Conservation (phyloP, 2,329 filamentous ascomycete species). For the Incumbomyces delicatus region DNA sequence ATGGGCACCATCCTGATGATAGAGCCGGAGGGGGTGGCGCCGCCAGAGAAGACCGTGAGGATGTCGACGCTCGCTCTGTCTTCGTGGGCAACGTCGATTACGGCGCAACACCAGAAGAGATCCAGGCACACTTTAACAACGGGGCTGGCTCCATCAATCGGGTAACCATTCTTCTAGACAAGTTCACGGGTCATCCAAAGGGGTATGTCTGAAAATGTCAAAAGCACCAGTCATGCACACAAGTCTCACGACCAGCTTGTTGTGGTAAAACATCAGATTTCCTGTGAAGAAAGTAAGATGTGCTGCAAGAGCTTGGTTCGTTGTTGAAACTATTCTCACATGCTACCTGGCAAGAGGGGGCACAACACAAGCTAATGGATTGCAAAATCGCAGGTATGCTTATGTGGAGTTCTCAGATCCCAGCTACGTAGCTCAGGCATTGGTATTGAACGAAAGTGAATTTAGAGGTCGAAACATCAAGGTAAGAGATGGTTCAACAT, state of each 20-base stretch:
- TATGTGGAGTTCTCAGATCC: constrained; percentile 98
- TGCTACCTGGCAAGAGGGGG: constrained; percentile 53
- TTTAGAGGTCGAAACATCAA: constrained; percentile 94
- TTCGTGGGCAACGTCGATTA: constrained; percentile 99
- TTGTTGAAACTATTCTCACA: constrained; percentile 12
- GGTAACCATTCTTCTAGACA: constrained; percentile 93
- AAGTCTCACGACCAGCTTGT: constrained; percentile 10
- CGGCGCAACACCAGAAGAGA: constrained; percentile 90
- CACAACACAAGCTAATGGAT: constrained; percentile 19
- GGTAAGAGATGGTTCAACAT: constrained; percentile 41
- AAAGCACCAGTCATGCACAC: constrained; percentile 14
- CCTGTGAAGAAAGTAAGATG: constrained; percentile 13
- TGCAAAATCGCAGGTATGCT: constrained; percentile 61
- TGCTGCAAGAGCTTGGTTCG: constrained; percentile 21
- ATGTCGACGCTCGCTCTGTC: constrained; percentile 88
- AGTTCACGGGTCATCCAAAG: constrained; percentile 98
- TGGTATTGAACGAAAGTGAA: constrained; percentile 91
- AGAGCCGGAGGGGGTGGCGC: neutral
- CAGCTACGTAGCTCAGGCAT: constrained; percentile 79
- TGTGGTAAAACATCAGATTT: constrained; percentile 7
- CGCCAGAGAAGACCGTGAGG: constrained; percentile 77
- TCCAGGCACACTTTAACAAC: constrained; percentile 96
- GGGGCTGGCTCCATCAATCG: constrained; percentile 87
- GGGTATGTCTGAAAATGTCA: constrained; percentile 55
- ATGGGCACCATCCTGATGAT: constrained; percentile 72